Percentiles rank a stretch among this genome's conserved stretches.
Conservation (phyloP, 768 basidiomycete species). For the Pholiota molesta region DNA sequence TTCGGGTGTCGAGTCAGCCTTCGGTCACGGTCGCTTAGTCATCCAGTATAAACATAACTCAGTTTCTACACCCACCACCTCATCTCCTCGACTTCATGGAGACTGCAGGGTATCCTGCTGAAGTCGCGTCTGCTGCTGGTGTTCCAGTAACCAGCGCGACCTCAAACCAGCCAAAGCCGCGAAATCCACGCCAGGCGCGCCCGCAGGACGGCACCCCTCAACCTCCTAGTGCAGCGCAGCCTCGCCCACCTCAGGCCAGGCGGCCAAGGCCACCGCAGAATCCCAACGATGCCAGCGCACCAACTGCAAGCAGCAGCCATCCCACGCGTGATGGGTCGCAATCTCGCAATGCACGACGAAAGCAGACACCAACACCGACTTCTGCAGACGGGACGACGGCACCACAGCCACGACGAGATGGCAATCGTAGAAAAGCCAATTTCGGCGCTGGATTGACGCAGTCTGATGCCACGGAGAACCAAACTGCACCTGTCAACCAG, state of each 20-base stretch:
- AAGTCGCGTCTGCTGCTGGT: not conserved
- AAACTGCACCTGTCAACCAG: not conserved
- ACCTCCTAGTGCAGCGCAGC: not conserved
- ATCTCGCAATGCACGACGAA: constrained; percentile 11
- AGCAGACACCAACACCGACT: not conserved
- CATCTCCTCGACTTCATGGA: not conserved
- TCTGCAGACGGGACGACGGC: not conserved
- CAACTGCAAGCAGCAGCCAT: constrained; percentile 6
- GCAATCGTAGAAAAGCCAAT: constrained; percentile 24
- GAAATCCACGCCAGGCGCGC: not conserved
- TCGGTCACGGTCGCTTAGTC: too few species aligned
- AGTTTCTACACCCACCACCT: too few species aligned
- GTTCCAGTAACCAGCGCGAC: not conserved
- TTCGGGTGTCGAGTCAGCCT: too few species aligned
- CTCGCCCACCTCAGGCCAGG: not conserved
- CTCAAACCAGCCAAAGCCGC: not conserved
- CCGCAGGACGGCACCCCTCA: not conserved
- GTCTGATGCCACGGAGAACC: constrained; percentile 1
- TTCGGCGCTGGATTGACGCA: constrained; percentile 29
- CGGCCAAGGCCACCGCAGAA: not conserved
- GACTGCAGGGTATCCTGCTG: not conserved
- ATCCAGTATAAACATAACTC: not conserved
- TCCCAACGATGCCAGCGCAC: constrained; percentile 16
- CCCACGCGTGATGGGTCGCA: constrained; percentile 3
- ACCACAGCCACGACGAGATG: constrained; percentile 8